A percentile compares a stretch with the other conserved stretches of the same genome.
These are phyloP conservation scores for Podaxis sp. DNA, from an alignment of 768 basidiomycete species.

Conservation along the genomic window DNA sequence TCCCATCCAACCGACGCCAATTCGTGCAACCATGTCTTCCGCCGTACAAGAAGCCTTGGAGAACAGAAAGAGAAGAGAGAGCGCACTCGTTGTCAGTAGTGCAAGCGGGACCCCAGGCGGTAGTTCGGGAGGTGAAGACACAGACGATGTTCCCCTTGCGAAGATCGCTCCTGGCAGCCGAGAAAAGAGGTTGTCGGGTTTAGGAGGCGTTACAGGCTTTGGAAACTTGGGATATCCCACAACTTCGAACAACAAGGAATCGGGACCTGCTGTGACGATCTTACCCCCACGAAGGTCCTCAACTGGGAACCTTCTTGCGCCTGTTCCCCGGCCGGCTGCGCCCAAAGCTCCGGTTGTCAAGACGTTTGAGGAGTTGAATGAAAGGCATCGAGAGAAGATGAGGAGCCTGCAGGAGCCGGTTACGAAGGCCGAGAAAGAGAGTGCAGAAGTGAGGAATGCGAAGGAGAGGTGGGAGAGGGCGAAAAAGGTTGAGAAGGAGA, in stretches of 20 bases:
- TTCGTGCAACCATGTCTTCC: slow-evolving; percentile 56
- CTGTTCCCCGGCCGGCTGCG: slow-evolving; percentile 47
- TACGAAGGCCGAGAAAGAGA: slow-evolving; percentile 76
- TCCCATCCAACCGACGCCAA: slow-evolving; percentile 69
- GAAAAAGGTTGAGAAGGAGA: slow-evolving; percentile 71
- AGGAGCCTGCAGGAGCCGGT: slow-evolving; percentile 80
- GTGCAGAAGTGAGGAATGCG: slow-evolving; percentile 73
- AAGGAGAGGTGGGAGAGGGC: slow-evolving; percentile 82
- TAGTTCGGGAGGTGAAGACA: slow-evolving; percentile 16
- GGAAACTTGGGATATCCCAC: slow-evolving; percentile 12
- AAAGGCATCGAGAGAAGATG: slow-evolving; percentile 85
- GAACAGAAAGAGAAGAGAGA: slow-evolving; percentile 72
- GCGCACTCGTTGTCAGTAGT: slow-evolving; percentile 44
- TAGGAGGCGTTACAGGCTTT: slow-evolving; percentile 9
- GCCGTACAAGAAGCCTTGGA: slow-evolving; percentile 77
- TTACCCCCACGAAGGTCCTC: slow-evolving; percentile 46
- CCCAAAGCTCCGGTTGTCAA: slow-evolving; percentile 58
- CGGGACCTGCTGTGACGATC: slow-evolving; percentile 35
- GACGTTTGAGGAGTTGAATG: slow-evolving; percentile 86
- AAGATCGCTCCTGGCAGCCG: slow-evolving; percentile 15
- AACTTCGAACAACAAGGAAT: neutral
- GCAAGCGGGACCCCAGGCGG: slow-evolving; percentile 17
- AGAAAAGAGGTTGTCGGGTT: slow-evolving; percentile 7
- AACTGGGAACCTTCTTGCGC: slow-evolving; percentile 34
- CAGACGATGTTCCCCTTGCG: slow-evolving; percentile 16